Evolutionary conservation across 2,329 filamentous ascomycete species (phyloP), one percentile per base, ranked within the genome.

Genomic region (Pyrenophora seminiperda): DNA sequence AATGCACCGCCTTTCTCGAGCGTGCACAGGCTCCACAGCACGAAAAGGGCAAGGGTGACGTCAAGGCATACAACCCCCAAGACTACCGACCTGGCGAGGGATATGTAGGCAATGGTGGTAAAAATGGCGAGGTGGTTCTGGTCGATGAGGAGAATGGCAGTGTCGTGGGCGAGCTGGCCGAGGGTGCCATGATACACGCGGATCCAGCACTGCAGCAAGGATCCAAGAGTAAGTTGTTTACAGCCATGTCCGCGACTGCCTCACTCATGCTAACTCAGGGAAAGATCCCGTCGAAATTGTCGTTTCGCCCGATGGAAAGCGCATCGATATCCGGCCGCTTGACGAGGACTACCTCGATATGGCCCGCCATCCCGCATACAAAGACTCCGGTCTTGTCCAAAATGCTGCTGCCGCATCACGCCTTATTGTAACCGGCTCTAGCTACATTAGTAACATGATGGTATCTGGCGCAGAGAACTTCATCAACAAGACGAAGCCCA

Each of bases 111-210:
- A 66, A 68, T 19, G 69, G 71, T 40, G 69, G 71, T 39, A 71
- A 70, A 42, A 67, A 60, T 31, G 90, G 92, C 13, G 86, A 94
- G 72, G 93, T 97, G 62, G 93, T 99, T 4, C 81, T 99, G 7
- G 80, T 99, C 13, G 91, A 99, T 67, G 94, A 99, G 74, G 93
- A 97, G 70, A 89, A 99, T 74, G 94, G 94, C 43, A 95, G 90
- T 63, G 89, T 99, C 7, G 89, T 99, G 20, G 94, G 94, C 37
- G 93, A 99, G 76, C 78, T 99, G 54, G 85, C 88, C 50, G 88
- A 93, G 50, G 88, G 87, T 14, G 93, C 90, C 66, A 80, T 91
- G 58, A 82, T 96, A 14, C 80, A 93, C 13, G 91, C 97, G 67
- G 84, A 92, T 58, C 79, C 83, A 20, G 81, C 80, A 41, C 80